These are phyloP conservation scores for Phytophthora pini DNA, from an alignment of 352 stramenopile genomes.

Conservation along the genomic window DNA sequence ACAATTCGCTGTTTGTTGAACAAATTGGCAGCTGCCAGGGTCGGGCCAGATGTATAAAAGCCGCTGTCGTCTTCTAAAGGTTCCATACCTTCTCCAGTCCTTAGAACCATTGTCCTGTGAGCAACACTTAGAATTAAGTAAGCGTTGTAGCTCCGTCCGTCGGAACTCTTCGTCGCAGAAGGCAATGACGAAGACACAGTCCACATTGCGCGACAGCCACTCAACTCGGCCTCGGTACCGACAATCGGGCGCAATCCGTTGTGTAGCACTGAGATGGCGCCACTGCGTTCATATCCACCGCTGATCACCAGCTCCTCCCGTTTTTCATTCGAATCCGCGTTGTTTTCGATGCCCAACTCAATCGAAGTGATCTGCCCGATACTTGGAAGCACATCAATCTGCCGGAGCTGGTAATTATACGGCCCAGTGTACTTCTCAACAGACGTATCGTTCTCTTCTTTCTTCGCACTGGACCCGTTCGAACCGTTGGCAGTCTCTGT, in stretches of 20 bases:
- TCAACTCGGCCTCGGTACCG: conserved; percentile 80
- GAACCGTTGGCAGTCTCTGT: conserved; percentile 3
- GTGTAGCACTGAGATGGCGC: conserved; percentile 79
- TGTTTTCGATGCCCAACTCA: conserved; percentile 79
- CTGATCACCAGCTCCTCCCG: conserved; percentile 83
- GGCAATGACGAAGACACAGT: conserved; percentile 77
- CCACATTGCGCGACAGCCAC: conserved; percentile 87
- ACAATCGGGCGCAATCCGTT: conserved; percentile 86
- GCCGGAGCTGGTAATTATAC: conserved; percentile 59
- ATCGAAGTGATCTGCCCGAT: conserved; percentile 88
- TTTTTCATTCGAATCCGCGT: conserved; percentile 78
- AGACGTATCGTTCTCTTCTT: conserved; percentile 16
- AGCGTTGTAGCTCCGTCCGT: conserved; percentile 70
- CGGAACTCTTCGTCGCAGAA: conserved; percentile 48
- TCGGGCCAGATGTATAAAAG: conserved; percentile 86
- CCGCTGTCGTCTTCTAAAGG: conserved; percentile 84
- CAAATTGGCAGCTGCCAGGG: conserved; percentile 78
- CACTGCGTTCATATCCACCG: conserved; percentile 66
- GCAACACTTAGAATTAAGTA: conserved; percentile 86
- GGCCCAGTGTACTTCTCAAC: conserved; percentile 27
- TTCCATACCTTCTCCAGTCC: conserved; percentile 86
- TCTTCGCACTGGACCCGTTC: conserved; percentile 25
- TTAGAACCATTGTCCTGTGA: conserved; percentile 86
- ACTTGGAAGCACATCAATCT: conserved; percentile 71
- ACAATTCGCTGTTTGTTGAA: conserved; percentile 86